Evolutionary conservation across 495 filamentous ascomycete species (phyloP).

Genomic region (Acidiella bohemica): DNA sequence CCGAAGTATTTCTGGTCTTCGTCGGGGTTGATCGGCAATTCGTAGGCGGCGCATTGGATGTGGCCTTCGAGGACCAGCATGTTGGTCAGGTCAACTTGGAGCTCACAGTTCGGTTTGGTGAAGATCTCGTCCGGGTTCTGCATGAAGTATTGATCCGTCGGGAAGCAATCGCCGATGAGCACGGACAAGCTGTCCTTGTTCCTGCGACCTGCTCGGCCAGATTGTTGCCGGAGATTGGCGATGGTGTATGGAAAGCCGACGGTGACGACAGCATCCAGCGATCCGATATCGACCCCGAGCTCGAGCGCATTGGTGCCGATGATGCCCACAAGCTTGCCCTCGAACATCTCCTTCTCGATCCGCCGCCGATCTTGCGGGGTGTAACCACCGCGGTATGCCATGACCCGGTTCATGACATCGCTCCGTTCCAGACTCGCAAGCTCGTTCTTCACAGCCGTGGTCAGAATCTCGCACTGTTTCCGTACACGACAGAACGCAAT

Average conservation of each 20-base stretch:
- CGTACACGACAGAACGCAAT: constrained; percentile 86
- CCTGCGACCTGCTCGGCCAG: constrained; percentile 77
- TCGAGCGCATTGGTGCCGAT: constrained; percentile 89
- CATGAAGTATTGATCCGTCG: constrained; percentile 95
- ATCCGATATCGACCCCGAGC: constrained; percentile 90
- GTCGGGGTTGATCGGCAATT: constrained; percentile 73
- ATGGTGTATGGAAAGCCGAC: constrained; percentile 93
- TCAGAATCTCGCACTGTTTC: constrained; percentile 74
- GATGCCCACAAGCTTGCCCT: constrained; percentile 84
- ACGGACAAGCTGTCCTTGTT: constrained; percentile 92
- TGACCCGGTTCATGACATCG: constrained; percentile 66
- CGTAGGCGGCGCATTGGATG: constrained; percentile 87
- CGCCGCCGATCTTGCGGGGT: constrained; percentile 80
- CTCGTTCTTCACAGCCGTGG: constrained; percentile 68
- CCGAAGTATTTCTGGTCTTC: constrained; percentile 74
- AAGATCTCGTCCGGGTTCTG: constrained; percentile 94
- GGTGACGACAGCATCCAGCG: constrained; percentile 85
- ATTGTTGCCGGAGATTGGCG: constrained; percentile 86
- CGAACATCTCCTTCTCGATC: constrained; percentile 96
- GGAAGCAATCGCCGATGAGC: constrained; percentile 80
- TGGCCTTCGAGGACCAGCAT: constrained; percentile 86
- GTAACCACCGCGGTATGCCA: constrained; percentile 95
- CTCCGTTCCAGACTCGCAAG: constrained; percentile 54
- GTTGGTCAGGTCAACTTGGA: constrained; percentile 84
- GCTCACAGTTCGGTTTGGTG: constrained; percentile 72